phyloP scores from a whole-genome alignment of 345 rosid species.

The Dimocarpus longan region DNA sequence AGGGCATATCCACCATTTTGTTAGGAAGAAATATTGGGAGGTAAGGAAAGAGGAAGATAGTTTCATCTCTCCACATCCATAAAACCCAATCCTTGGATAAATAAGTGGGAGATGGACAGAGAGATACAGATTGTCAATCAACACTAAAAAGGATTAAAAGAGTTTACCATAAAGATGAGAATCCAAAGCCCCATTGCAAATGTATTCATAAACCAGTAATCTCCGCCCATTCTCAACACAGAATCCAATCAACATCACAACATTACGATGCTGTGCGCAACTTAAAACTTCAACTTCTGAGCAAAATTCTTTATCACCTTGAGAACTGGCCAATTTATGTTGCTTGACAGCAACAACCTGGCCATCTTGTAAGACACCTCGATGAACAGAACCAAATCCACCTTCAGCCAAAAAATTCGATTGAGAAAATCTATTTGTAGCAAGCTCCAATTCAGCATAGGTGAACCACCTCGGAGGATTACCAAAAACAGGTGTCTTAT shows the following conservation, averaged over 20 bases:
- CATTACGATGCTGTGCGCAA: slow-evolving; percentile 98
- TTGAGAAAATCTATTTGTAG: slow-evolving; percentile 81
- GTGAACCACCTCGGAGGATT: slow-evolving; percentile 97
- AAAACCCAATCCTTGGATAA: no score
- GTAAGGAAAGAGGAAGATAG: no score
- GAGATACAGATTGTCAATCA: no score
- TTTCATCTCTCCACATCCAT: no score
- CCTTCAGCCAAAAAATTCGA: slow-evolving; percentile 98
- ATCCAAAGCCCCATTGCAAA: slow-evolving; percentile 94
- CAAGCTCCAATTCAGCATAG: slow-evolving; percentile 73
- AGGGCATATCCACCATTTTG: no score
- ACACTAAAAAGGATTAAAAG: slow-evolving; percentile 21
- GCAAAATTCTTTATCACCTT: slow-evolving; percentile 94
- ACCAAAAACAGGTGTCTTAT: slow-evolving; percentile 91
- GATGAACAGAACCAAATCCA: slow-evolving; percentile 94
- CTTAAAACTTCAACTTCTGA: slow-evolving; percentile 97
- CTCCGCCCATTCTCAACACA: slow-evolving; percentile 91
- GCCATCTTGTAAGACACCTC: slow-evolving; percentile 79
- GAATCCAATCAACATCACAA: slow-evolving; percentile 87
- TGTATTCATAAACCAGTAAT: slow-evolving; percentile 86
- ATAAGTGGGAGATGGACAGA: no score
- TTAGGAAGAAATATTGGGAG: no score
- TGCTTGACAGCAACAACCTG: slow-evolving; percentile 96
- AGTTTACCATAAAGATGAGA: slow-evolving; percentile 87
- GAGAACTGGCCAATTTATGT: slow-evolving; percentile 91